Evolutionary conservation across 352 stramenopile species (phyloP).

Genomic region (Pythium brachiatum): DNA sequence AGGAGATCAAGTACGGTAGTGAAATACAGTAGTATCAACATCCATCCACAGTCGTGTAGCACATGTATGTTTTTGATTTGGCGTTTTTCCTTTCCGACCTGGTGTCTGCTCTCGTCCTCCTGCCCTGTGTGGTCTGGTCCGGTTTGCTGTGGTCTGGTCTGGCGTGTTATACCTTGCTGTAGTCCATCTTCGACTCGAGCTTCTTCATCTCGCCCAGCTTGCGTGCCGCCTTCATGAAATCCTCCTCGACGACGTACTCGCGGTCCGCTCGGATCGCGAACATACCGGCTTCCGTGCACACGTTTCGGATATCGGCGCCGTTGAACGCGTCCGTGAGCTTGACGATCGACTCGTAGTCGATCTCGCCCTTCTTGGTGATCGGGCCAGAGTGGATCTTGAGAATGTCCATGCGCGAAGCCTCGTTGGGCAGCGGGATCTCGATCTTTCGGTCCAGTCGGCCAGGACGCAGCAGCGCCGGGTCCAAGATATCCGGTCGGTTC

Average conservation of each 20-base stretch:
- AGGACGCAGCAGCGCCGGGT: slow-evolving; percentile 97
- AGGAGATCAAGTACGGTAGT: slow-evolving; percentile 5
- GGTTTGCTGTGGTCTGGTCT: background rate
- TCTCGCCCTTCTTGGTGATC: slow-evolving; percentile 99
- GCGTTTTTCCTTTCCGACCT: background rate
- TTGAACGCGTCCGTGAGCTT: slow-evolving; percentile 99
- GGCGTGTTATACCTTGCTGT: slow-evolving; percentile 97
- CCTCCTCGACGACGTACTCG: slow-evolving; percentile 99
- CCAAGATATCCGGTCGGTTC: slow-evolving; percentile 99
- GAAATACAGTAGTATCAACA: background rate
- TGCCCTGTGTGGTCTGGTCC: background rate
- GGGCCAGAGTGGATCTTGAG: slow-evolving; percentile 98
- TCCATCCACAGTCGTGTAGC: background rate
- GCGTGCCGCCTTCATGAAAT: slow-evolving; percentile 99
- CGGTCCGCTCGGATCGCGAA: slow-evolving; percentile 99
- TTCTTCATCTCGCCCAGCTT: slow-evolving; percentile 99
- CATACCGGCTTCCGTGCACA: slow-evolving; percentile 95
- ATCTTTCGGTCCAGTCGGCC: slow-evolving; percentile 99
- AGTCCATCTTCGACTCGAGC: slow-evolving; percentile 99
- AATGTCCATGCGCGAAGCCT: slow-evolving; percentile 98
- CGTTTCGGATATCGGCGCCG: slow-evolving; percentile 99
- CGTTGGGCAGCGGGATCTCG: slow-evolving; percentile 99
- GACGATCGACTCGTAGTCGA: slow-evolving; percentile 99
- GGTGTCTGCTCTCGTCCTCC: background rate
- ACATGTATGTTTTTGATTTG: slow-evolving; percentile 2